Evolutionary conservation across 2,329 filamentous ascomycete species (phyloP), one percentile per base, ranked within the genome.

Genomic region (Lithohypha guttulata): DNA sequence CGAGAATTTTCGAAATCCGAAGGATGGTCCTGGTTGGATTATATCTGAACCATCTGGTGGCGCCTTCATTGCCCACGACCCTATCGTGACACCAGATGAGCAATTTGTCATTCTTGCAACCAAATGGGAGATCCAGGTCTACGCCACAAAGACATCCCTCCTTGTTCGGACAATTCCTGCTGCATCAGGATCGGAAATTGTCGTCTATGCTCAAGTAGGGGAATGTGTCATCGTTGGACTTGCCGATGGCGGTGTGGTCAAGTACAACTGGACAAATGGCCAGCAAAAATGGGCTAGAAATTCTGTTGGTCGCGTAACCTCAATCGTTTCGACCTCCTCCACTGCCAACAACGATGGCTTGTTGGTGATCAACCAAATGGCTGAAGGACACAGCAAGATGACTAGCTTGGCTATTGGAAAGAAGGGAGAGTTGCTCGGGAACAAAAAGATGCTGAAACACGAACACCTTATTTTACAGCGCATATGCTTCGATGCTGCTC

Each of bases 81-180:
- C 75, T 4, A 52, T 75, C 6, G 71, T 78, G 53, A 70, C 73
- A 2, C 46, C 49, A n/a, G 71, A 79, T 54, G 71, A 74, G 49
- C 66, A 70, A 63, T 71, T 80, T 59, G 58, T 95, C 26, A 77
- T 95, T 42, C 59, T 93, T 41, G 75, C 80, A 21, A 84, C 84
- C 53, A 73, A 78, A 44, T 79, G 75, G 19, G 79, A 80, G 7
- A 68, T 95, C 39, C 81, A 86, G 56, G 71, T 94, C 18, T 93
- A 91, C 60, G 82, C 83, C 2, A 75, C 84, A 20, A 68, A 75
- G 47, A 86, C 85, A 39, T 96, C 91, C 2, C 73, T 93, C 34
- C 73, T 93, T 15, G 68, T 84, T 31, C 78, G 84, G 49, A 75
- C 77, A 41, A 79, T 95, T 34, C 64, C 72, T 9, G 64, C 79